Percentiles rank a stretch among this genome's conserved stretches.
These are phyloP conservation scores for Gossypium anomalum DNA, from an alignment of 345 rosid species.

Conservation along the genomic window DNA sequence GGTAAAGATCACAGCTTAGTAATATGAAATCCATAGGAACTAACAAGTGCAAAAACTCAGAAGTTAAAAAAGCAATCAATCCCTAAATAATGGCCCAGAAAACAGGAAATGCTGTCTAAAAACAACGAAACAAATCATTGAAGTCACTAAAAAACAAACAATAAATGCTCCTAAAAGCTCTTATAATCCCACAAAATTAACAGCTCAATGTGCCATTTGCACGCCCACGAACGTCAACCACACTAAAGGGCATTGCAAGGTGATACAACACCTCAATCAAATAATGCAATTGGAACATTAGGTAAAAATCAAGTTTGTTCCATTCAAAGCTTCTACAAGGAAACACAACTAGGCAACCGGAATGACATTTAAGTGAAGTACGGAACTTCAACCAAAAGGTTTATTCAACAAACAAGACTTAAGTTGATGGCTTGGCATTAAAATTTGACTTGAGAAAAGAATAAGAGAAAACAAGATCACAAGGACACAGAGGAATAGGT, in stretches of 20 bases:
- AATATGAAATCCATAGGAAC: not conserved
- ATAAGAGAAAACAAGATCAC: not conserved
- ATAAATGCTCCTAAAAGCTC: not conserved
- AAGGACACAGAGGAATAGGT: not conserved
- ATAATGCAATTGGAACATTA: not conserved
- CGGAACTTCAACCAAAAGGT: not conserved
- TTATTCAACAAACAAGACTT: not conserved
- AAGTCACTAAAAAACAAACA: not conserved
- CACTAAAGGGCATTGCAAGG: not conserved
- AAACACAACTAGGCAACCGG: not conserved
- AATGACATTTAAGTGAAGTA: not conserved
- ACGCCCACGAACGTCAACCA: not conserved
- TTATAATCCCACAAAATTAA: not conserved
- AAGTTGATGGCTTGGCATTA: not conserved
- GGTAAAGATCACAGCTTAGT: not conserved
- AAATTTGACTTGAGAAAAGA: not conserved
- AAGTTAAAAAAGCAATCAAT: not conserved
- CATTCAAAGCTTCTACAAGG: not conserved
- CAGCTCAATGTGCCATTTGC: constrained; percentile 1
- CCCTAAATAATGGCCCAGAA: not conserved
- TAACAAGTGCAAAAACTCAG: not conserved
- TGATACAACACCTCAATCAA: not conserved
- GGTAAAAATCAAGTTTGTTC: not conserved
- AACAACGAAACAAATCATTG: not conserved
- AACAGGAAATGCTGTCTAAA: not conserved